phyloP scores from a whole-genome alignment of 495 filamentous ascomycete species.

The Wilcoxina mikolae region DNA sequence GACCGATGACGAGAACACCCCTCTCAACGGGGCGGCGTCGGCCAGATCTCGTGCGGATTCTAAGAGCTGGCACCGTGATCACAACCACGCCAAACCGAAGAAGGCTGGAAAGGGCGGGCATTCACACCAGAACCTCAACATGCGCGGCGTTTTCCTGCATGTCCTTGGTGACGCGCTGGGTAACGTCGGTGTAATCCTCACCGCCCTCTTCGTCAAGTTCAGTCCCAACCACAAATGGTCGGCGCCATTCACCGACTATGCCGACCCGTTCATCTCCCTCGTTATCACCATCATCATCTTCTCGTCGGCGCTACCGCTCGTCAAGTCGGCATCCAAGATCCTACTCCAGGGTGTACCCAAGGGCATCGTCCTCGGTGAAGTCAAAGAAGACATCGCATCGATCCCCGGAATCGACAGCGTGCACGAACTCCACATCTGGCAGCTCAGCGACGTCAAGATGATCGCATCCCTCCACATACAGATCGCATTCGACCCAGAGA shows the following conservation, averaged over 20 bases:
- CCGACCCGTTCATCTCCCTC: slow-evolving; percentile 87
- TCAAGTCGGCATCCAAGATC: slow-evolving; percentile 83
- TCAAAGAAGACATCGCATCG: slow-evolving; percentile 75
- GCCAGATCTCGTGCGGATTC: slow-evolving; percentile 54
- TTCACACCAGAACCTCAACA: slow-evolving; percentile 79
- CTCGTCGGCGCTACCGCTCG: slow-evolving; percentile 75
- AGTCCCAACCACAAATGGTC: slow-evolving; percentile 45
- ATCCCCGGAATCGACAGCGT: slow-evolving; percentile 74
- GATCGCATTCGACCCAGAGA: slow-evolving; percentile 51
- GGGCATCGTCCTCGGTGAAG: slow-evolving; percentile 72
- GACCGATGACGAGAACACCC: slow-evolving; percentile 36
- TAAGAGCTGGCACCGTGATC: slow-evolving; percentile 42
- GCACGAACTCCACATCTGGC: slow-evolving; percentile 96
- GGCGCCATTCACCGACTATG: slow-evolving; percentile 43
- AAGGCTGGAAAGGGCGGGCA: slow-evolving; percentile 49
- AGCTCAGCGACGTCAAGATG: slow-evolving; percentile 82
- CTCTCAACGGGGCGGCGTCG: slow-evolving; percentile 55
- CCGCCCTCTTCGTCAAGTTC: slow-evolving; percentile 84
- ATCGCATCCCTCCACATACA: slow-evolving; percentile 87
- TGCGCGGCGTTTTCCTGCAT: slow-evolving; percentile 93
- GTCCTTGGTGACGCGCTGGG: slow-evolving; percentile 93
- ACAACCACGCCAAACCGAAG: slow-evolving; percentile 72
- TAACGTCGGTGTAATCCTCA: slow-evolving; percentile 90
- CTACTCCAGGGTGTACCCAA: slow-evolving; percentile 84
- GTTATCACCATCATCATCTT: slow-evolving; percentile 94